A percentile compares a stretch with the other conserved stretches of the same genome.
phyloP scores from a whole-genome alignment of 1,139 yeast species.

The Sugiyamaella xylanicola region DNA sequence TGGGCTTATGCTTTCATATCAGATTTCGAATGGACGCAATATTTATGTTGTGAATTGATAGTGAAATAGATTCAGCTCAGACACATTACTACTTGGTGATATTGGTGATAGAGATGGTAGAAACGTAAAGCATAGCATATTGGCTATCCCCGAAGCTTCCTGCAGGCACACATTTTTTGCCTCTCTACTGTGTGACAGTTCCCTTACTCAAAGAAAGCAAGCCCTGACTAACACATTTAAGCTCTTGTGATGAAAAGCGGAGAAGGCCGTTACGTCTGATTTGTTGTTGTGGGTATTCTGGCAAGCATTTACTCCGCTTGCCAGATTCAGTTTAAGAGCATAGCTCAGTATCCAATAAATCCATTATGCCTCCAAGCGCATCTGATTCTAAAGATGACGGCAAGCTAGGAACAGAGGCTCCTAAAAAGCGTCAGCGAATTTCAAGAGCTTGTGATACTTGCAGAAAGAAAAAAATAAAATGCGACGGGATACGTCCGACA shows the following conservation, averaged over 20 bases:
- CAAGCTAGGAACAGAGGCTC: neutral
- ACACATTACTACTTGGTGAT: no score
- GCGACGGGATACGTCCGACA: slow-evolving; percentile 68
- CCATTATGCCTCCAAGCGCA: neutral
- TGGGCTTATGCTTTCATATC: no score
- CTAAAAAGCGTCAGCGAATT: slow-evolving; percentile 41
- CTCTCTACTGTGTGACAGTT: no score
- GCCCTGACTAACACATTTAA: neutral
- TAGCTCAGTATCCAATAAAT: neutral
- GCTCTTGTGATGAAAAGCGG: neutral
- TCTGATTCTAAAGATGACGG: slow-evolving; percentile 1
- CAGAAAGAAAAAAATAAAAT: slow-evolving; percentile 67
- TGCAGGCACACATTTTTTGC: no score
- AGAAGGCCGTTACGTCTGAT: neutral
- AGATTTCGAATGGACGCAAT: no score
- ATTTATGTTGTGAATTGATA: no score
- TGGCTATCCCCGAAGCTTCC: no score
- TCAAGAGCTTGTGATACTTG: slow-evolving; percentile 62
- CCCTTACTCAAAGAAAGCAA: neutral
- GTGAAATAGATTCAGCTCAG: no score
- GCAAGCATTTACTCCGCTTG: no score
- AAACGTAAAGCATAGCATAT: no score
- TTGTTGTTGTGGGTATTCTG: no score
- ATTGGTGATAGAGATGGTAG: no score
- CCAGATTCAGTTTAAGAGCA: neutral